Evolutionary conservation across 1,139 yeast genomes (phyloP).

Genomic region (Petasospora fabianii): DNA sequence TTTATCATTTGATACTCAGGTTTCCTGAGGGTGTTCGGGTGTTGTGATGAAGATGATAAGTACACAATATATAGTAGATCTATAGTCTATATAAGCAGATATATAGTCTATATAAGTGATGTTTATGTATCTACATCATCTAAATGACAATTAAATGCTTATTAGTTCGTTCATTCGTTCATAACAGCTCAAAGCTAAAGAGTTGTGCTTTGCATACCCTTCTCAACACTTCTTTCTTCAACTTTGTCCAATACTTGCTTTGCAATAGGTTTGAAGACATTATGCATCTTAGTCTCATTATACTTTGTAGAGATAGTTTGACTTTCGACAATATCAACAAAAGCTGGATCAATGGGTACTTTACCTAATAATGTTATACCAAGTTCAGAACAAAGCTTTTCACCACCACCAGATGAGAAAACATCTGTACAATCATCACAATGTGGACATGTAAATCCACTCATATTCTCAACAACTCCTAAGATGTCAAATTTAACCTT

Average conservation of each 20-base stretch:
- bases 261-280: constrained; percentile 14
- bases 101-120: too few species aligned
- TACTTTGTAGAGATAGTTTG: constrained; percentile 21
- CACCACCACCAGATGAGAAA: constrained; percentile 94
- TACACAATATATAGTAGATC: too few species aligned
- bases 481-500: constrained; percentile 83
- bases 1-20: too few species aligned
- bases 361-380: constrained; percentile 72
- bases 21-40: too few species aligned
- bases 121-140: too few species aligned
- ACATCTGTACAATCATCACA: constrained; percentile 91
- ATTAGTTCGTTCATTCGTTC: too few species aligned
- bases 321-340: constrained; percentile 77
- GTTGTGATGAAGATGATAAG: too few species aligned
- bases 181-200: too few species aligned
- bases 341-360: constrained; percentile 89
- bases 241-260: constrained; percentile 8
- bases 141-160: too few species aligned
- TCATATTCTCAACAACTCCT: constrained; percentile 96
- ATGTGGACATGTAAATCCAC: constrained; percentile 93
- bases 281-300: constrained; percentile 11
- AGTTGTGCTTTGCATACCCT: not conserved
- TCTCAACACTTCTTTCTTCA: constrained; percentile 29
- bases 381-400: constrained; percentile 56
- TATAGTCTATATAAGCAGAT: too few species aligned